phyloP scores from a whole-genome alignment of 2,329 filamentous ascomycete genomes.

The Fusarium siculi region DNA sequence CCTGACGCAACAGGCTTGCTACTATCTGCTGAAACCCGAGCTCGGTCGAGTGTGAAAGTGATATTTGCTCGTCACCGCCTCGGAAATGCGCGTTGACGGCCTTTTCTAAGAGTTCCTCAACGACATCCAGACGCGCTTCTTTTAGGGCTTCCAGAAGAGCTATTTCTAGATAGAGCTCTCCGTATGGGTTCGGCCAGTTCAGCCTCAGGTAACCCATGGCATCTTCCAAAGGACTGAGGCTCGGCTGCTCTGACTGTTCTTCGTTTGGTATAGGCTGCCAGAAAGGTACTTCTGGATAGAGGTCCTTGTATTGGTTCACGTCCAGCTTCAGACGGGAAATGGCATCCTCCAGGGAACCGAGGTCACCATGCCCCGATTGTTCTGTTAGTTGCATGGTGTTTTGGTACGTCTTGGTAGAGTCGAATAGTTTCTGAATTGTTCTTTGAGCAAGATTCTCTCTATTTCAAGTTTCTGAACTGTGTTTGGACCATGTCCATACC shows the following conservation, averaged over 20 bases:
- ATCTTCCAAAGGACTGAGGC: neutral
- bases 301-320: neutral
- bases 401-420: too few species aligned
- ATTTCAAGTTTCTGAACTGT: neutral
- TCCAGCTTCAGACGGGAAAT: neutral
- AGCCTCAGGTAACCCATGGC: neutral
- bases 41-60: neutral
- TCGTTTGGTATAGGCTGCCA: neutral
- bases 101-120: neutral
- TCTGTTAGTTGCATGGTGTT: neutral
- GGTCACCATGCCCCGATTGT: too few species aligned
- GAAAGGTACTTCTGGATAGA: neutral
- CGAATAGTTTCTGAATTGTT: neutral
- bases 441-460: neutral
- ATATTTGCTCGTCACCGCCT: accelerated
- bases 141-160: neutral
- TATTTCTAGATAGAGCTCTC: neutral
- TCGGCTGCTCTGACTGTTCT: neutral
- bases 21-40: neutral
- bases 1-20: accelerated
- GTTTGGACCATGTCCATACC: neutral
- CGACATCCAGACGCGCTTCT: neutral
- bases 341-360: neutral
- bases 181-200: neutral
- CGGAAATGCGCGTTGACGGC: accelerated